A percentile compares a stretch with the other conserved stretches of the same genome.
Conservation (phyloP, 768 basidiomycete species). For the Lactarius hengduanensis region DNA sequence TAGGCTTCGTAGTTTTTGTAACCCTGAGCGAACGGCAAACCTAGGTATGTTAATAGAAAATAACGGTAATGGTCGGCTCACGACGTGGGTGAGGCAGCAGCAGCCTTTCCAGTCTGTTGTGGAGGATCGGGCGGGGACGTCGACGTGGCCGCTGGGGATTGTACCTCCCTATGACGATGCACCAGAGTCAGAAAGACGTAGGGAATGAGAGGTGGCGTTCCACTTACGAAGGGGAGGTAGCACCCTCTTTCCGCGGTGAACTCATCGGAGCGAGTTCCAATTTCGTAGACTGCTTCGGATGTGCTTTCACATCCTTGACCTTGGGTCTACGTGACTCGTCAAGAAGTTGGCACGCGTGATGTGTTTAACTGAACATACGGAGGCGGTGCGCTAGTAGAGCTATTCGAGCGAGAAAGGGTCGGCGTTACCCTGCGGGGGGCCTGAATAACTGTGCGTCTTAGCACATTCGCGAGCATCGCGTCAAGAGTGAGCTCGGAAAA, state of each 20-base stretch:
- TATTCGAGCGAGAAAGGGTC: background rate
- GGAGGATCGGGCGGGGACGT: background rate
- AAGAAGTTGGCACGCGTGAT: slow-evolving; percentile 8
- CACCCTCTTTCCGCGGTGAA: background rate
- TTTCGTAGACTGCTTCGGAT: background rate
- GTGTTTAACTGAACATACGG: slow-evolving; percentile 10
- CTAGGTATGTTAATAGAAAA: background rate
- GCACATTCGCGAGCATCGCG: slow-evolving; percentile 11
- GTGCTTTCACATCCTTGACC: background rate
- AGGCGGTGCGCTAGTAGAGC: slow-evolving; percentile 1
- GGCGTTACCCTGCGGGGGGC: background rate
- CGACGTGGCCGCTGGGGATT: background rate
- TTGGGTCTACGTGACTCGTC: background rate
- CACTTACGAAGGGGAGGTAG: background rate
- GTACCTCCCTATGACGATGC: background rate
- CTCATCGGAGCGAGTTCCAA: background rate
- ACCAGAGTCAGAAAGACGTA: background rate
- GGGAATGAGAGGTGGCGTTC: background rate
- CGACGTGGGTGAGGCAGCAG: background rate
- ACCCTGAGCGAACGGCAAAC: background rate
- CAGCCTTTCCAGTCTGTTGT: background rate
- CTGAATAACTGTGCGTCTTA: slow-evolving; percentile 11
- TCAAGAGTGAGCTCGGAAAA: background rate
- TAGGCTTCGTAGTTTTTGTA: background rate
- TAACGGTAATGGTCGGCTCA: background rate